phyloP scores from a whole-genome alignment of 352 stramenopile genomes.

The Peronospora tabacina region DNA sequence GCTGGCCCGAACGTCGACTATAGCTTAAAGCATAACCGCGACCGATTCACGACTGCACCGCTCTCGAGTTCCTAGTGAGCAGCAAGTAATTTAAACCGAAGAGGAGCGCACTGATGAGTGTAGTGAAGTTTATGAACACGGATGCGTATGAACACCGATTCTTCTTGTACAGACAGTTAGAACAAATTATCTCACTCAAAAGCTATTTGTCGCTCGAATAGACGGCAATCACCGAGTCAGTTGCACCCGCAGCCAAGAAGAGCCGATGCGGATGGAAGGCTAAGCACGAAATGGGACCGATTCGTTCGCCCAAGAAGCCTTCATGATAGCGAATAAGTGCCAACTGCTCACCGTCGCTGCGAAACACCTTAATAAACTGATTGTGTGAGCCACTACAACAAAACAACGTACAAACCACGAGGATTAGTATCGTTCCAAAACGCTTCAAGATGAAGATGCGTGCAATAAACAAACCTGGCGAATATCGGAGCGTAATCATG shows the following conservation, averaged over 20 bases:
- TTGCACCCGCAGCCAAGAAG: conserved; percentile 91
- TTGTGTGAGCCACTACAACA: conserved; percentile 90
- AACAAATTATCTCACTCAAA: neutral
- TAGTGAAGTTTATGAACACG: conserved; percentile 11
- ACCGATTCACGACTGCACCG: conserved; percentile 39
- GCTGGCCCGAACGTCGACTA: conserved; percentile 56
- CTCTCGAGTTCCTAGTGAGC: conserved; percentile 25
- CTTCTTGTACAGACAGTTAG: conserved; percentile 1
- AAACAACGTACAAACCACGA: conserved; percentile 1
- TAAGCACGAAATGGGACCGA: conserved; percentile 94
- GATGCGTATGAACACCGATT: conserved; percentile 4
- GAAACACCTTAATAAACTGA: conserved; percentile 98
- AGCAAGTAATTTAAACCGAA: conserved; percentile 7
- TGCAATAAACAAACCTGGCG: conserved; percentile 62
- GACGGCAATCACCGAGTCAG: conserved; percentile 93
- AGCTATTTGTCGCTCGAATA: conserved; percentile 81
- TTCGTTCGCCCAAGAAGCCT: conserved; percentile 93
- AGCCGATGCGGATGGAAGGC: conserved; percentile 96
- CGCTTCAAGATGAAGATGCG: neutral
- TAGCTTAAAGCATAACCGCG: conserved; percentile 54
- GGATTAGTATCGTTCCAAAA: neutral
- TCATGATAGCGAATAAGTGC: conserved; percentile 92
- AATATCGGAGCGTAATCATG: conserved; percentile 94
- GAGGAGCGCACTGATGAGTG: conserved; percentile 3
- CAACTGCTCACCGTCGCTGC: conserved; percentile 81